phyloP scores from a whole-genome alignment of 306 rosid species.

The Cercis canadensis region DNA sequence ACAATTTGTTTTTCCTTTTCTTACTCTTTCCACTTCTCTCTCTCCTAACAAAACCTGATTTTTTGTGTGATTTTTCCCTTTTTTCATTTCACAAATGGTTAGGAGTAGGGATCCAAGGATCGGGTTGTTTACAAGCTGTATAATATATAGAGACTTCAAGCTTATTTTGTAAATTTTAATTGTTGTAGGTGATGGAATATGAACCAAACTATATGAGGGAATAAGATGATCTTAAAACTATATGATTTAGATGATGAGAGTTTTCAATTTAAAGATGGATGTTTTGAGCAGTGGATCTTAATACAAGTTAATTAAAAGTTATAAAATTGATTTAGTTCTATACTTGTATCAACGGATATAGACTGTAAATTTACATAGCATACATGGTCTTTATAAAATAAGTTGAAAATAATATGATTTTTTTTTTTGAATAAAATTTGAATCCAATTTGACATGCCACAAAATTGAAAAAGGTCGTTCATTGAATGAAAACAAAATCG shows the following conservation, averaged over 20 bases:
- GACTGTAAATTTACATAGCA: too few relatives aligned
- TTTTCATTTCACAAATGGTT: conserved; percentile 1
- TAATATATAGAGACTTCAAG: too few relatives aligned
- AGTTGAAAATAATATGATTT: too few relatives aligned
- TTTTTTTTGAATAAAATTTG: too few relatives aligned
- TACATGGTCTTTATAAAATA: too few relatives aligned
- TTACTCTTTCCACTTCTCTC: not conserved
- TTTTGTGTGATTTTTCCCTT: not conserved
- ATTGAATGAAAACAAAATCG: not conserved
- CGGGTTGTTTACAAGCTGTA: not conserved
- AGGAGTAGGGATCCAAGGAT: not conserved
- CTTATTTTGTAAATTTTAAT: too few relatives aligned
- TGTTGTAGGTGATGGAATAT: too few relatives aligned
- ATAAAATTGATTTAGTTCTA: too few relatives aligned
- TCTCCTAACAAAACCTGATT: not conserved
- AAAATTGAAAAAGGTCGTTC: too few relatives aligned
- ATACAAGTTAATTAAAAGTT: not conserved
- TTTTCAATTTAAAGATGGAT: conserved; percentile 10
- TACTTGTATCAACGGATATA: not conserved
- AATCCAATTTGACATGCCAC: too few relatives aligned
- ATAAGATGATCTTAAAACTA: too few relatives aligned
- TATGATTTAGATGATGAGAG: not conserved
- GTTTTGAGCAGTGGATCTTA: not conserved
- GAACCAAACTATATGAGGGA: too few relatives aligned
- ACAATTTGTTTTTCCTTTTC: not conserved